Base-by-base conservation (phyloP, 2,329 filamentous ascomycete species). In the Moelleriella libera region DNA sequence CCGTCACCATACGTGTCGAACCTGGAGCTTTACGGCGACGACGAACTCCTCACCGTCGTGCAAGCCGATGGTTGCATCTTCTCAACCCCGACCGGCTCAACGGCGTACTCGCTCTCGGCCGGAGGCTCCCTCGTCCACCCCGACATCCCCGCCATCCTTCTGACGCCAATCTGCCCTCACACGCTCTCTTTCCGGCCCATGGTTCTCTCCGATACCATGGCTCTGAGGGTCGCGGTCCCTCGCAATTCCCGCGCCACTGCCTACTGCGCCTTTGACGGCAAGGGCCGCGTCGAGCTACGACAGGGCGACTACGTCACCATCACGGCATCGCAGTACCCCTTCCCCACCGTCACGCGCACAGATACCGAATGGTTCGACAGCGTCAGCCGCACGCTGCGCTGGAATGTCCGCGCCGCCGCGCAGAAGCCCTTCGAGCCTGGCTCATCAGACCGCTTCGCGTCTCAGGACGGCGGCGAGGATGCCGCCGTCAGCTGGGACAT, bases 41-140 rank as follows among this genome's bases (percentile, higher is more conserved):
- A 94, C 60, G 88, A 94, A 64, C 82, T 96, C 42, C 75, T 98
- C 56, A 98, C 92, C 12, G 87, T 96, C 46, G 86, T 98, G 44
- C 89, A 95, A 67, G 92, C 92, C 34, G 92, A 98, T 59, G 92
- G 92, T 48, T 95, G 89, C 68, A 98, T 98, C 60, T 94, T 98
- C 65, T 94, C 87, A 43, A 98, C 92, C 0, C 92, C 92, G 1
- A 98, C 92, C 31, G 92, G 85, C 49, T 88, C 84, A 50, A 98
- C 92, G 4, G 92, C 92, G 31, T 98, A 98, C 65, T 96, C 89
- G 2, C 80, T 98, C 31, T 96, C 89, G 9, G 92, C 92, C 12
- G 92, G 92, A 51, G 92, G 92, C 56, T 94, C 88, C 28, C 82
- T 98, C 43, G 90, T 97, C 49, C 90, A 97, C 62, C 92, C 92